A percentile compares a stretch with the other conserved stretches of the same genome.
Evolutionary conservation across 805 yeast genomes (phyloP).

Genomic region (Candida pseudofarinosa): DNA sequence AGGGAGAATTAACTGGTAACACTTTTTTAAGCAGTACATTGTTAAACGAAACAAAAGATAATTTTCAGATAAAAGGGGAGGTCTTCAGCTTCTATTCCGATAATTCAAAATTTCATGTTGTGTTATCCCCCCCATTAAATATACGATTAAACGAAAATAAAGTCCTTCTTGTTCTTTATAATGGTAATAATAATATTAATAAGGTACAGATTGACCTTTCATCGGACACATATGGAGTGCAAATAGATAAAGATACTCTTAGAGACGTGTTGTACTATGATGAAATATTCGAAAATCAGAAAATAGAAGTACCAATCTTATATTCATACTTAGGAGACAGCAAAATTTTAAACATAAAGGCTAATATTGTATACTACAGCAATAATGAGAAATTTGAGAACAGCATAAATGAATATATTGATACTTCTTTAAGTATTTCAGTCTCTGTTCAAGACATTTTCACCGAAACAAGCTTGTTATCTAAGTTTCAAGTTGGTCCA

Average conservation of each 20-base stretch:
- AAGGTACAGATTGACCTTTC: constrained; percentile 17
- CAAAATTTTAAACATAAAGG: constrained; percentile 20
- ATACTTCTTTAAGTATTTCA: constrained; percentile 56
- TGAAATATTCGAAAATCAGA: constrained; percentile 4
- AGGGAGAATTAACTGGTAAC: constrained; percentile 3
- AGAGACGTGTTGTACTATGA: not conserved
- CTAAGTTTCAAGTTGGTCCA: constrained; percentile 68
- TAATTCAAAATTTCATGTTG: constrained; percentile 22
- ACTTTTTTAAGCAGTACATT: constrained; percentile 10
- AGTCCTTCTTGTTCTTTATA: constrained; percentile 21
- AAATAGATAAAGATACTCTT: constrained; percentile 3
- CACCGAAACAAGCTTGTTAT: constrained; percentile 50
- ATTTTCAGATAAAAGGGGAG: not conserved
- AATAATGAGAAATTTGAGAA: constrained; percentile 18
- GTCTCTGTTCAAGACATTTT: constrained; percentile 82
- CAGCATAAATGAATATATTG: constrained; percentile 33
- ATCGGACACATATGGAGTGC: constrained; percentile 16
- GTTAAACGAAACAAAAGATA: not conserved
- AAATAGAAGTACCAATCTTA: constrained; percentile 24
- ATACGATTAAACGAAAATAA: constrained; percentile 27
- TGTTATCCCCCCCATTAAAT: constrained; percentile 19
- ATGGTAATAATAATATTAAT: constrained; percentile 27
- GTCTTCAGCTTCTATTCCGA: constrained; percentile 12
- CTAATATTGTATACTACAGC: constrained; percentile 16
- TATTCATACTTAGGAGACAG: constrained; percentile 27